These are phyloP conservation scores for Penicillium polonicum DNA, from an alignment of 2,329 filamentous ascomycete species.

Conservation along the genomic window DNA sequence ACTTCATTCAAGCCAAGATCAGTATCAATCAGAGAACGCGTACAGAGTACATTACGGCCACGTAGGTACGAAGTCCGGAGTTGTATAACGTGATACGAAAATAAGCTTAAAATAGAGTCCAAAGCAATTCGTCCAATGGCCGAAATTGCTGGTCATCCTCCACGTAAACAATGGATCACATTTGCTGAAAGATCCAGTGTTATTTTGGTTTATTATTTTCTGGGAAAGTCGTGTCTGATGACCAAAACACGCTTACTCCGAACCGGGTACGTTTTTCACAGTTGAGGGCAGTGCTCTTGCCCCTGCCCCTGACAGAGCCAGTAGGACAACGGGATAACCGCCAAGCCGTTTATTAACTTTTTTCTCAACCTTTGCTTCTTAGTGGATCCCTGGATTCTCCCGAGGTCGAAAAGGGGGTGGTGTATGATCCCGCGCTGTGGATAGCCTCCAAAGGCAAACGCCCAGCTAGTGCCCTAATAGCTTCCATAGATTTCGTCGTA, in stretches of 20 bases:
- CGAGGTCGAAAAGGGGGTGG: neutral
- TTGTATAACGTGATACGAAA: neutral
- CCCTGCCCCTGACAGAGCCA: neutral
- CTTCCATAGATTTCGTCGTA: neutral
- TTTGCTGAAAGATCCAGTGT: neutral
- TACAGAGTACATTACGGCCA: neutral
- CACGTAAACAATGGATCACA: neutral
- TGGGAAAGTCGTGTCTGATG: neutral
- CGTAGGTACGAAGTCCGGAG: neutral
- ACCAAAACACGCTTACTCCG: neutral
- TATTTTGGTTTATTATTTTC: neutral
- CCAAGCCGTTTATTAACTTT: conserved; percentile 1
- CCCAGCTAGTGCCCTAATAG: neutral
- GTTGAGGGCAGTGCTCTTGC: neutral
- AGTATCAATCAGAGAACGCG: neutral
- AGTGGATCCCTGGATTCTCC: neutral
- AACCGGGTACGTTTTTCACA: neutral
- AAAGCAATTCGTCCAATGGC: neutral
- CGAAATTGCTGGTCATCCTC: neutral
- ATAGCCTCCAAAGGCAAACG: neutral
- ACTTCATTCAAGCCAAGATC: neutral
- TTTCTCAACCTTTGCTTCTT: neutral
- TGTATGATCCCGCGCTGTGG: neutral
- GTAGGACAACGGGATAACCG: neutral
- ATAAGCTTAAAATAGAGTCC: neutral